Base-by-base conservation (phyloP, 305 asterid species). In the Fraxinus baroniana region DNA sequence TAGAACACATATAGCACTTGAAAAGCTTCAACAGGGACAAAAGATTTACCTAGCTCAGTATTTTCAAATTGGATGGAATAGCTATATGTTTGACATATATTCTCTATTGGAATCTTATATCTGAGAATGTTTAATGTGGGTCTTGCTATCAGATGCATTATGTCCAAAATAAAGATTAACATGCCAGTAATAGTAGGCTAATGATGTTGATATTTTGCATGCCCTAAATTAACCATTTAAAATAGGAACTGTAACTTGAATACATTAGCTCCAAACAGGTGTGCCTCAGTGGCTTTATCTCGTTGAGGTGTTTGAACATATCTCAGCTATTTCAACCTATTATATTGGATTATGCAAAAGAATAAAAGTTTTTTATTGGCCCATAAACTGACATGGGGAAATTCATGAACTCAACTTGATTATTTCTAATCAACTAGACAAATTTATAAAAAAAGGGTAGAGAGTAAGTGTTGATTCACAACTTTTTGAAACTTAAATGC, bases 401-500 rank as follows among this genome's bases (percentile, higher is more conserved):
- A 68, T 22, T 5, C n/a, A 28, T 26, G 37, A 68, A 68, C 7
- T 1, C 7, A 12, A 28, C 74, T 12, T 26, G 22, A 68, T 30
- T 13, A 28, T 68, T 68, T 30, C 26, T 30, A 3, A 30, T 13
- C 39, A 68, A 28, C 72, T 2, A 64, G 41, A 71, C 8, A 80
- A 79, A 55, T 73, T 20, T 12, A 64, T 30, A 26, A 15, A 26
- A 68, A 68, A 20, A 28, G 8, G 71, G 13, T 12, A 28, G 39
- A 68, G 37, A 68, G 2, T 68, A 3, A 28, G 9, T 28, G 18
- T 26, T 9, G 32, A 26, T 81, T 82, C 39, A 39, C 30, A 79
- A 55, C 73, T 82, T 79, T 78, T 52, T 30, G 82, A 83, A 79
- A 84, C 79, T 80, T 55, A 79, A 76, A 85, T 66, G 74, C 74